These are phyloP conservation scores for Arabidopsis thaliana DNA, from an alignment of 345 rosid genomes.

Conservation along the genomic window TAIR10.1 NC_003070.9:1054501-1055000, in stretches of 20 bases:
- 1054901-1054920: slow-evolving; percentile 27
- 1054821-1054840: not conserved
- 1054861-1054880: not conserved
- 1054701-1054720: slow-evolving; percentile 93
- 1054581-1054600: slow-evolving; percentile 62
- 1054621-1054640: slow-evolving; percentile 17
- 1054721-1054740: slow-evolving; percentile 85
- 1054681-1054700: slow-evolving; percentile 97
- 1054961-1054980: slow-evolving; percentile 90
- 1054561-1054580: slow-evolving; percentile 87
- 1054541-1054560: slow-evolving; percentile 79
- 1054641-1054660: slow-evolving; percentile 39
- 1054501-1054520: slow-evolving; percentile 96
- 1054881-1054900: not conserved
- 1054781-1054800: slow-evolving; percentile 92
- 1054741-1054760: slow-evolving; percentile 78
- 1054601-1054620: slow-evolving; percentile 30
- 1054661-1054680: slow-evolving; percentile 96
- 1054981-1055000: slow-evolving; percentile 83
- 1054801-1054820: slow-evolving; percentile 73
- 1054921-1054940: slow-evolving; percentile 63
- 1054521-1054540: slow-evolving; percentile 92
- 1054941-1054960: slow-evolving; percentile 93
- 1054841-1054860: not conserved
- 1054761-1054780: slow-evolving; percentile 86